Conservation (phyloP, 148 eudicot genomes). For the Polygonum maritimum region DNA sequence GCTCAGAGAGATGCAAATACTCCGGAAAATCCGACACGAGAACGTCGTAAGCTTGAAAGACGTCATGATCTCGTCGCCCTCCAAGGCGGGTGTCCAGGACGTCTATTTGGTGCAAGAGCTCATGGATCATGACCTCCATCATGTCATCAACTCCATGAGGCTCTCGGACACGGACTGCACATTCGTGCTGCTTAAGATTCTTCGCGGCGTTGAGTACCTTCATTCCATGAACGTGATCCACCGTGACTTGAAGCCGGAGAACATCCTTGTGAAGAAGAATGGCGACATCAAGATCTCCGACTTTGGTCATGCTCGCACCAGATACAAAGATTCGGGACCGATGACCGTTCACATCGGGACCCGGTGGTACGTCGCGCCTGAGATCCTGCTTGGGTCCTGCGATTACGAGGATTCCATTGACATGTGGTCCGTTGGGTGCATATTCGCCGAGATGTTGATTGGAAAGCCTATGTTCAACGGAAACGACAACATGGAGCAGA, state of each 20-base stretch:
- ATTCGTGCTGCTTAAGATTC: constrained; percentile 25
- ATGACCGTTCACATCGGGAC: constrained; percentile 16
- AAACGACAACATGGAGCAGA: constrained; percentile 10
- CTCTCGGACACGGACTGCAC: constrained; percentile 24
- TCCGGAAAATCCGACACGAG: too few relatives aligned
- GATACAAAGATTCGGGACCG: neutral
- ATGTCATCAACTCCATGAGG: constrained; percentile 21
- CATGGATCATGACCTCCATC: constrained; percentile 37
- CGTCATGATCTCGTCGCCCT: constrained; percentile 2
- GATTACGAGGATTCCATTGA: constrained; percentile 19
- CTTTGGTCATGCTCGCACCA: constrained; percentile 32
- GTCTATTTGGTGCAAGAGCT: constrained; percentile 40
- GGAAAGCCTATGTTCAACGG: constrained; percentile 29
- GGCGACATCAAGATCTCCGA: constrained; percentile 35
- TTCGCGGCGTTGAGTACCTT: too few relatives aligned
- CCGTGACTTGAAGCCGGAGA: too few relatives aligned
- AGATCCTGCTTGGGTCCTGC: constrained; percentile 11
- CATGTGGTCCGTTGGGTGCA: constrained; percentile 39
- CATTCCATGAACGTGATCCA: too few relatives aligned
- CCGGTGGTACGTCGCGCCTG: constrained; percentile 29
- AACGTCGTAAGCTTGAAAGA: too few relatives aligned
- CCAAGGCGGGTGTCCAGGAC: constrained; percentile 15
- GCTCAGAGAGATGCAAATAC: constrained; percentile 12
- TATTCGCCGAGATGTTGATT: constrained; percentile 33
- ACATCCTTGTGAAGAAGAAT: constrained; percentile 21